phyloP scores from a whole-genome alignment of 2,329 filamentous ascomycete genomes.

The Aschersonia sp. region DNA sequence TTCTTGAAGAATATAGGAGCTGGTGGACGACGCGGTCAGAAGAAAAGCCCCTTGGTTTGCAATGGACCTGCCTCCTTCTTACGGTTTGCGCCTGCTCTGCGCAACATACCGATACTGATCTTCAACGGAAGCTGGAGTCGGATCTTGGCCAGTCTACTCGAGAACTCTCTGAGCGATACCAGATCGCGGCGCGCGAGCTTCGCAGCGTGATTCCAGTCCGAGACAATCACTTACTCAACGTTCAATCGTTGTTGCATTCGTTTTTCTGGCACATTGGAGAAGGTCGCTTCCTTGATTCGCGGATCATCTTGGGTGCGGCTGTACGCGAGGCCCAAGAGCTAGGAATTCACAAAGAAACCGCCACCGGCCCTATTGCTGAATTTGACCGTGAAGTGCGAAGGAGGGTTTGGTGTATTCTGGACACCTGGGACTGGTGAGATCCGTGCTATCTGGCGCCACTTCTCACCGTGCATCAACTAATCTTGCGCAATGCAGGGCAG shows the following conservation, averaged over 20 bases:
- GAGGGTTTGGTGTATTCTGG: slow-evolving; percentile 20
- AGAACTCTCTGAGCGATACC: slow-evolving; percentile 16
- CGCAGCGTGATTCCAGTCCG: slow-evolving; percentile 17
- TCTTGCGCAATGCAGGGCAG: slow-evolving; percentile 13
- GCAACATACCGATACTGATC: slow-evolving; percentile 16
- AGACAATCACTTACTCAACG: slow-evolving; percentile 16
- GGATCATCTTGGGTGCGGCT: slow-evolving; percentile 20
- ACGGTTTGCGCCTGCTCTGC: slow-evolving; percentile 22
- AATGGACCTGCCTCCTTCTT: slow-evolving; percentile 23
- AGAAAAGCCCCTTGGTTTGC: slow-evolving; percentile 16
- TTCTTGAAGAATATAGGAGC: slow-evolving; percentile 19
- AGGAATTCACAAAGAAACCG: slow-evolving; percentile 18
- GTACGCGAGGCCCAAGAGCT: slow-evolving; percentile 21
- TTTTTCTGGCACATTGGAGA: slow-evolving; percentile 23
- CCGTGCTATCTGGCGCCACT: too few species aligned
- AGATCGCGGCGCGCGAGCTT: slow-evolving; percentile 18
- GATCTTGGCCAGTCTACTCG: slow-evolving; percentile 16
- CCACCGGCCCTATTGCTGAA: slow-evolving; percentile 11
- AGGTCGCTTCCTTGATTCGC: slow-evolving; percentile 20
- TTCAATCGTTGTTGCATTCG: slow-evolving; percentile 21
- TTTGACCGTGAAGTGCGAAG: slow-evolving; percentile 21
- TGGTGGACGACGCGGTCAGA: slow-evolving; percentile 19
- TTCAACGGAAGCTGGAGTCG: slow-evolving; percentile 15
- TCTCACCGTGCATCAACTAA: background rate
- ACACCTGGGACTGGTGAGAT: slow-evolving; percentile 23